phyloP scores from a whole-genome alignment of 495 filamentous ascomycete genomes.

The Clohesyomyces aquaticus region DNA sequence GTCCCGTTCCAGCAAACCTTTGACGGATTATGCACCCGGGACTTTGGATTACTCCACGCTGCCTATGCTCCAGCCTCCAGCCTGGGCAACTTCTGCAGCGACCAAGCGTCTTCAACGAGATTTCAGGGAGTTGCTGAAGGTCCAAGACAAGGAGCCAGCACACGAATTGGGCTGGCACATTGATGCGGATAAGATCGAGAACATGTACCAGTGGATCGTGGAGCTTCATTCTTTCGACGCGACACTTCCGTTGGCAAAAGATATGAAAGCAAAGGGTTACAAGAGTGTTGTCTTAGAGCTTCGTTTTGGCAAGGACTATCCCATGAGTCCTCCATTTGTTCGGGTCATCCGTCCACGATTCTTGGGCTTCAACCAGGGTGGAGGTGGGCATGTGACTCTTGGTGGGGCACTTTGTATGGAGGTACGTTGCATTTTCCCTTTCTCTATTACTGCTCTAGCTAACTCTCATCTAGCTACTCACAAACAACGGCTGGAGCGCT shows the following conservation, averaged over 20 bases:
- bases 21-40: constrained; percentile 70
- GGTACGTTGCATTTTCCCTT: constrained; percentile 13
- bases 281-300: constrained; percentile 79
- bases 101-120: constrained; percentile 66
- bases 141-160: constrained; percentile 65
- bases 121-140: constrained; percentile 61
- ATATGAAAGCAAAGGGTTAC: constrained; percentile 66
- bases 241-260: constrained; percentile 68
- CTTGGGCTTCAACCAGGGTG: constrained; percentile 67
- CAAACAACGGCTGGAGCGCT: constrained; percentile 79
- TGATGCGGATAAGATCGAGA: constrained; percentile 60
- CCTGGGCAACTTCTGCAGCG: constrained; percentile 68
- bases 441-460: background rate
- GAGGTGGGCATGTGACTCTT: constrained; percentile 86
- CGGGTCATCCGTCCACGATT: constrained; percentile 84
- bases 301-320: constrained; percentile 74
- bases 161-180: constrained; percentile 87
- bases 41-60: constrained; percentile 60
- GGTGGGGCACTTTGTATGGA: constrained; percentile 94
- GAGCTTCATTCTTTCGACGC: constrained; percentile 84
- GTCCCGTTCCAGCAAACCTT: constrained; percentile 28
- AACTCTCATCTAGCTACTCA: constrained; percentile 59
- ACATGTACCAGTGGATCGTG: constrained; percentile 92
- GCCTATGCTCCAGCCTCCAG: constrained; percentile 63
- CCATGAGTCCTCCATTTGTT: constrained; percentile 81